Percentiles rank a stretch among this genome's conserved stretches.
These are phyloP conservation scores for Haplosporangium sp. DNA, from an alignment of 371 early-diverging fungal species.

Conservation along the genomic window DNA sequence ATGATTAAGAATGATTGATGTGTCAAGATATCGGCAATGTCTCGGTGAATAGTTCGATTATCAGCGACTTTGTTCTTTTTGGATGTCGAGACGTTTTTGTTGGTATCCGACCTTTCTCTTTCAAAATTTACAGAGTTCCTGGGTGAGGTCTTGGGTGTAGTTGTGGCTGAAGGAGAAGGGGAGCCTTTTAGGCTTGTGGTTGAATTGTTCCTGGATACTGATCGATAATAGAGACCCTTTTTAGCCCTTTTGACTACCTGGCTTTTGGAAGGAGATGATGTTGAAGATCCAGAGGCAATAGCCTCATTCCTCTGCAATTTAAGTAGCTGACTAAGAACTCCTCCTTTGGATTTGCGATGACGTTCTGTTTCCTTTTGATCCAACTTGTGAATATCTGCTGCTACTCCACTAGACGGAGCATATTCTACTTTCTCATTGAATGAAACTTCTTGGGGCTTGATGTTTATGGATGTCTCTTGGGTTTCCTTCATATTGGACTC, in stretches of 20 bases:
- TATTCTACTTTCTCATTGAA: conserved; percentile 4
- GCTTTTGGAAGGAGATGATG: conserved; percentile 3
- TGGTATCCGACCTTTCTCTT: neutral
- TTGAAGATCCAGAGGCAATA: conserved; percentile 13
- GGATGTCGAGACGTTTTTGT: neutral
- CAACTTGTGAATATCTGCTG: neutral
- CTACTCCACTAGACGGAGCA: neutral
- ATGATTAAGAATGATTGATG: conserved; percentile 72
- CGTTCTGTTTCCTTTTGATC: conserved; percentile 11
- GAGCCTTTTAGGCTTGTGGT: conserved; percentile 17
- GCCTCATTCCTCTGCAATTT: conserved; percentile 41
- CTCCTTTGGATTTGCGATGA: conserved; percentile 44
- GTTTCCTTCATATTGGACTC: conserved; percentile 27
- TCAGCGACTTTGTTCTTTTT: conserved; percentile 6
- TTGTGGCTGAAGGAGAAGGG: conserved; percentile 17
- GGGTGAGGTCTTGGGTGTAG: conserved; percentile 39
- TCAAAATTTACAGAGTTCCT: conserved; percentile 27
- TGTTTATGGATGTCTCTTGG: neutral
- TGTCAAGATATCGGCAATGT: conserved; percentile 68
- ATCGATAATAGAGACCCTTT: conserved; percentile 39
- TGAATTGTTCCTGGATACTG: conserved; percentile 37
- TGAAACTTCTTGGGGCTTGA: neutral
- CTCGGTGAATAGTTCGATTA: conserved; percentile 37
- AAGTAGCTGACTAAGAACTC: conserved; percentile 42
- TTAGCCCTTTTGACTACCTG: conserved; percentile 15